Percentiles rank a stretch among this genome's conserved stretches.
phyloP scores from a whole-genome alignment of 2,329 filamentous ascomycete genomes.

The Aspergillus hortae region DNA sequence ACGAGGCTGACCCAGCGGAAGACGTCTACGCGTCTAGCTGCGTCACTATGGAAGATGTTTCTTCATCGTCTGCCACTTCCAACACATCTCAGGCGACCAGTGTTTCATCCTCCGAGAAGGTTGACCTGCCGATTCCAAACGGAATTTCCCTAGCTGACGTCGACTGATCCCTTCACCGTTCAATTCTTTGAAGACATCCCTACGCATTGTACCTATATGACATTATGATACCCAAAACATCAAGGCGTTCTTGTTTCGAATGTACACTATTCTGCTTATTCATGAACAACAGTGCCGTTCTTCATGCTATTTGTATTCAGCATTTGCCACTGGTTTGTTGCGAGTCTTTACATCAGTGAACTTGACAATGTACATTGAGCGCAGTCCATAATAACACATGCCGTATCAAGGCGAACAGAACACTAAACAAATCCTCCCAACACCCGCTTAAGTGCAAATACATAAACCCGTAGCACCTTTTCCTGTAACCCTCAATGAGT shows the following conservation, averaged over 20 bases:
- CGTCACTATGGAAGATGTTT: slow-evolving; percentile 24
- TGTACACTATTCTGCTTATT: too few species aligned
- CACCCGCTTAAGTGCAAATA: slow-evolving; percentile 6
- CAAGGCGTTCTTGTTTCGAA: too few species aligned
- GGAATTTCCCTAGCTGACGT: slow-evolving; percentile 4
- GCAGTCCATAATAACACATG: too few species aligned
- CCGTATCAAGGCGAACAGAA: not conserved
- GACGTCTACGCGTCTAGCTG: slow-evolving; percentile 16
- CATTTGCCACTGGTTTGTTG: too few species aligned
- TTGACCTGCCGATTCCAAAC: slow-evolving; percentile 6
- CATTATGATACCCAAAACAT: slow-evolving; percentile 17
- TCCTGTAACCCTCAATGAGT: not conserved
- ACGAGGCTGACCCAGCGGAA: slow-evolving; percentile 3
- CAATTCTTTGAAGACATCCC: not conserved
- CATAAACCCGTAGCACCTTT: not conserved
- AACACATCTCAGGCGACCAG: slow-evolving; percentile 28
- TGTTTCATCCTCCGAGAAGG: slow-evolving; percentile 19
- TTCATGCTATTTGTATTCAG: too few species aligned
- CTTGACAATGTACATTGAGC: too few species aligned
- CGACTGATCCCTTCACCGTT: slow-evolving; percentile 7
- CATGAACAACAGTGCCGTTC: too few species aligned
- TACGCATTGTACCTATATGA: too few species aligned
- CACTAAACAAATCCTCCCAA: not conserved
- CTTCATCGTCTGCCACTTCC: slow-evolving; percentile 25
- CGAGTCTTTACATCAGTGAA: too few species aligned